Percentiles rank a stretch among this genome's conserved stretches.
These are phyloP conservation scores for Cladochytrium tenue DNA, from an alignment of 371 early-diverging fungal species.

Conservation along the genomic window DNA sequence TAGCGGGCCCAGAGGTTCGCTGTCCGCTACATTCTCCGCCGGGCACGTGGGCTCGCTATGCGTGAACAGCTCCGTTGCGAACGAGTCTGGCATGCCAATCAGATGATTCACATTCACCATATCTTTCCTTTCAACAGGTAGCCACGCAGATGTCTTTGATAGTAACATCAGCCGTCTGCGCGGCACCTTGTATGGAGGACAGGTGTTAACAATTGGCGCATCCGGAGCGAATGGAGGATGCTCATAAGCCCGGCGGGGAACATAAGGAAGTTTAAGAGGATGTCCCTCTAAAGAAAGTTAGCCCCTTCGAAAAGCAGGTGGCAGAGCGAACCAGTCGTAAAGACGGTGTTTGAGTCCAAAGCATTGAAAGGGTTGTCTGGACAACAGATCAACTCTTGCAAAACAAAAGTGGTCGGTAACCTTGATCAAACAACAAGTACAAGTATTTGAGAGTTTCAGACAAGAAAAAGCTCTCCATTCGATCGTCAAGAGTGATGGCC, in stretches of 20 bases:
- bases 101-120: conserved; percentile 9
- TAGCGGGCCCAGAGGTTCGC: too few species aligned
- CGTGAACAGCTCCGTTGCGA: background rate
- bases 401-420: conserved; percentile 11
- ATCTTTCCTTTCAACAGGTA: background rate
- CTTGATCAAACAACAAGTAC: conserved; percentile 81
- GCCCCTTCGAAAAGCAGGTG: background rate
- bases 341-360: conserved; percentile 75
- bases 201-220: too few species aligned
- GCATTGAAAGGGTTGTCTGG: conserved; percentile 55
- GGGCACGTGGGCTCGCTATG: conserved; percentile 3
- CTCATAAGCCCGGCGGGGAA: conserved; percentile 30
- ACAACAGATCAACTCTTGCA: background rate
- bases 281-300: conserved; percentile 68
- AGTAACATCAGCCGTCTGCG: too few species aligned
- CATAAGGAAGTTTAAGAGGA: conserved; percentile 55
- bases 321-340: conserved; percentile 66
- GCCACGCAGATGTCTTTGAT: too few species aligned
- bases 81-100: background rate
- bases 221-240: conserved; percentile 27
- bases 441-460: conserved; percentile 94
- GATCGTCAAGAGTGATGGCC: conserved; percentile 67
- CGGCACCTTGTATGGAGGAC: too few species aligned
- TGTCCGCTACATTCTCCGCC: background rate
- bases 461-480: conserved; percentile 95